A percentile compares a stretch with the other conserved stretches of the same genome.
phyloP scores from a whole-genome alignment of 306 rosid species.

The Phaseolus lunatus region DNA sequence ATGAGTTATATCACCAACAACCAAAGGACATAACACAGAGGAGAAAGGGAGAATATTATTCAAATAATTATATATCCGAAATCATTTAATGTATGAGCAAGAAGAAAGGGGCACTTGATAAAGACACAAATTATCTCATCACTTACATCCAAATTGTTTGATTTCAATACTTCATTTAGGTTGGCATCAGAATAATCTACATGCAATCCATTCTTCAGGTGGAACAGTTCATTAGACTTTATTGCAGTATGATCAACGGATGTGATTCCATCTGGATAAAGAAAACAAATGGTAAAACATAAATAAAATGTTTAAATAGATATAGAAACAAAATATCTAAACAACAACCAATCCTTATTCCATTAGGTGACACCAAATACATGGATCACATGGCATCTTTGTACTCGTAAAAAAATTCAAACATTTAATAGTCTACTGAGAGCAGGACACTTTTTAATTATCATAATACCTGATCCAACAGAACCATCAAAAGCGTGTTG shows the following conservation, averaged over 20 bases:
- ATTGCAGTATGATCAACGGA: constrained; percentile 44
- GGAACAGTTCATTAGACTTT: constrained; percentile 56
- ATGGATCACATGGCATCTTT: constrained; percentile 9
- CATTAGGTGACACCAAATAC: not conserved
- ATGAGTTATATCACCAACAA: constrained; percentile 15
- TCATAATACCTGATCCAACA: constrained; percentile 55
- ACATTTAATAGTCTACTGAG: not conserved
- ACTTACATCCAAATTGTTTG: constrained; percentile 80
- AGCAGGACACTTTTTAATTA: constrained; percentile 19
- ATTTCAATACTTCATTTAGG: constrained; percentile 69
- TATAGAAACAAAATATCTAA: constrained; percentile 38
- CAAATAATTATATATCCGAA: not conserved
- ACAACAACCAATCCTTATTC: constrained; percentile 21
- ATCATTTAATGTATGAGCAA: constrained; percentile 1
- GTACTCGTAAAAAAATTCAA: not conserved
- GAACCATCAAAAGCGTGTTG: constrained; percentile 48
- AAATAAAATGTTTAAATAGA: constrained; percentile 36
- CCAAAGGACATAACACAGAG: not conserved
- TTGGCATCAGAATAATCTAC: constrained; percentile 68
- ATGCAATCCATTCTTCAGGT: constrained; percentile 56
- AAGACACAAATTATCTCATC: constrained; percentile 41
- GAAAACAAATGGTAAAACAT: constrained; percentile 30
- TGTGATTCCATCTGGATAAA: constrained; percentile 60
- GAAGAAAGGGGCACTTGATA: constrained; percentile 42
- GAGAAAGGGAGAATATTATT: not conserved